A percentile compares a stretch with the other conserved stretches of the same genome.
These are phyloP conservation scores for Mortierella sp. DNA, from an alignment of 371 early-diverging fungal species.

Conservation along the genomic window DNA sequence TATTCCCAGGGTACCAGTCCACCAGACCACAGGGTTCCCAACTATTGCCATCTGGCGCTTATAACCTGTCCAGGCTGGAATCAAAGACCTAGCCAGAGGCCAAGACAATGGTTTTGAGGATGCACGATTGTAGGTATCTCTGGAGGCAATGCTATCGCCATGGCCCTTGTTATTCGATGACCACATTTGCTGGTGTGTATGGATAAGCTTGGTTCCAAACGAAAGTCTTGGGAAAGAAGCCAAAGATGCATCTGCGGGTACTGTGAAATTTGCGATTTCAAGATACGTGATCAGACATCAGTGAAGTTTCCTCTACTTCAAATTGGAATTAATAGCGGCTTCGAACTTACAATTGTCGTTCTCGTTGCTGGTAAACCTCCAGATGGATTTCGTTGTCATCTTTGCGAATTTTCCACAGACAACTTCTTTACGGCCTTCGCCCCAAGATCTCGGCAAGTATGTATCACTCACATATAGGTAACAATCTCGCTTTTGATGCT, in stretches of 20 bases:
- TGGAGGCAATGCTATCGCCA: background rate
- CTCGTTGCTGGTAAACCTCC: slow-evolving; percentile 38
- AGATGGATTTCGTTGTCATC: slow-evolving; percentile 20
- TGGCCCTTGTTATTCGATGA: background rate
- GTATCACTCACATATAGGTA: slow-evolving; percentile 19
- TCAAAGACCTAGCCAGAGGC: slow-evolving; percentile 25
- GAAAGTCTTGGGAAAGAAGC: slow-evolving; percentile 13
- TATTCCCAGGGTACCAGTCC: slow-evolving; percentile 20
- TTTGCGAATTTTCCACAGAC: slow-evolving; percentile 20
- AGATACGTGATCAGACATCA: too few relatives aligned
- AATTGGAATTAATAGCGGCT: background rate
- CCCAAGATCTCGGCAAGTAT: slow-evolving; percentile 20
- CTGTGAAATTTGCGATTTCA: slow-evolving; percentile 5
- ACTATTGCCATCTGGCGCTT: slow-evolving; percentile 25
- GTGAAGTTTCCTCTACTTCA: background rate
- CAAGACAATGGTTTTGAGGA: slow-evolving; percentile 17
- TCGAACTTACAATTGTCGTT: slow-evolving; percentile 26
- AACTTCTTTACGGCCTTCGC: slow-evolving; percentile 22
- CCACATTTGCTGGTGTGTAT: slow-evolving; percentile 26
- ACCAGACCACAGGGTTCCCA: slow-evolving; percentile 40
- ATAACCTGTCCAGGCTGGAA: slow-evolving; percentile 31
- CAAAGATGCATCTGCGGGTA: slow-evolving; percentile 20
- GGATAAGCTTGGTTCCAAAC: slow-evolving; percentile 14
- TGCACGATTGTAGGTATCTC: background rate
- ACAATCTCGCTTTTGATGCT: slow-evolving; percentile 11